A percentile compares a stretch with the other conserved stretches of the same genome.
Evolutionary conservation across 208 protist species (phyloP).

Genomic region (Crithidia bombi): DNA sequence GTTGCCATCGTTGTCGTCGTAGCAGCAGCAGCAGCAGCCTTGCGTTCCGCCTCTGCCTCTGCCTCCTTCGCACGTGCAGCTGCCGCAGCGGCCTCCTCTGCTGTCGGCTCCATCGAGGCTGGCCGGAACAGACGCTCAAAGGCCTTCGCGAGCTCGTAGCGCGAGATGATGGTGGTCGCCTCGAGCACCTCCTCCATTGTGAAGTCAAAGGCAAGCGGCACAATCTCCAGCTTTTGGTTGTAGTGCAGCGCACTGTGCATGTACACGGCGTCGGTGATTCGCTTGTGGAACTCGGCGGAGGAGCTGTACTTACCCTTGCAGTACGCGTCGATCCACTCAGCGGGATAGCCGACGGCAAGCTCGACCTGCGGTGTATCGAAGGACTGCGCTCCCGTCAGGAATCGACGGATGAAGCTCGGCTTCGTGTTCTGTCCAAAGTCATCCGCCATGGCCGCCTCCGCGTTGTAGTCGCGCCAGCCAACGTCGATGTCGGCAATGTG

Average conservation of each 20-base stretch:
- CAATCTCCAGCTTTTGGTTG: constrained; percentile 81
- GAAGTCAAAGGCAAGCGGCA: constrained; percentile 81
- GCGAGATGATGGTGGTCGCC: constrained; percentile 65
- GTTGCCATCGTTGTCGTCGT: too few species aligned
- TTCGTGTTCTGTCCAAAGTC: constrained; percentile 38
- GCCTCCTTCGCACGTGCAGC: not conserved
- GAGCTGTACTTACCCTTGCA: constrained; percentile 58
- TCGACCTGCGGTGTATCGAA: constrained; percentile 64
- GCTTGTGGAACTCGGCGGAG: constrained; percentile 68
- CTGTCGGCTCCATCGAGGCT: constrained; percentile 17
- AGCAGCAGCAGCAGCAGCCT: not conserved
- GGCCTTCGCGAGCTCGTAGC: constrained; percentile 74
- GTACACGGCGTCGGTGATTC: constrained; percentile 63
- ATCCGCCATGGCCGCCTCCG: constrained; percentile 37
- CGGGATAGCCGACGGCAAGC: constrained; percentile 83
- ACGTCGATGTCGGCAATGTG: constrained; percentile 72
- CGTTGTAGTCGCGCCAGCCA: constrained; percentile 79
- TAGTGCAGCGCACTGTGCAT: constrained; percentile 66
- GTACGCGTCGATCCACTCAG: constrained; percentile 82
- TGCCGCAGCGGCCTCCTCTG: constrained; percentile 14
- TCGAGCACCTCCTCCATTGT: constrained; percentile 70
- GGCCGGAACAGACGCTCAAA: constrained; percentile 56
- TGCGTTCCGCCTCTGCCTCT: constrained; percentile 1
- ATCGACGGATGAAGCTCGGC: constrained; percentile 33
- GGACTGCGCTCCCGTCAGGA: constrained; percentile 27